Conservation (phyloP, 352 stramenopile species). For the Blastocystis sp. region DNA sequence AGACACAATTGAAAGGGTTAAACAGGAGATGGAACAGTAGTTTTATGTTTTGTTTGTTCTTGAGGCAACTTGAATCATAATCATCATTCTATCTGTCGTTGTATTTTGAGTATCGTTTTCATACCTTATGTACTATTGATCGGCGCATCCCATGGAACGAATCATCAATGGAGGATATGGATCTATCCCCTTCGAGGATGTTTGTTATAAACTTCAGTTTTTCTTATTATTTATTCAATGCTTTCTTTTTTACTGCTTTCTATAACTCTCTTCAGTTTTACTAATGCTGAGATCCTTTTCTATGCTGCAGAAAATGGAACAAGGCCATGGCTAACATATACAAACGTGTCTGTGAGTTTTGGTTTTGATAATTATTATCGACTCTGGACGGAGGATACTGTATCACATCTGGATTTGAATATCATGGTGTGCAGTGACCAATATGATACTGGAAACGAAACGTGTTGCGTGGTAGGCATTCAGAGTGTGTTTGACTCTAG, state of each 20-base stretch:
- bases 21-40: neutral
- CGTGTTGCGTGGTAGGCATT: neutral
- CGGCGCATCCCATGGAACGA: neutral
- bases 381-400: neutral
- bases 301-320: neutral
- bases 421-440: neutral
- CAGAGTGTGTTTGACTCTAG: neutral
- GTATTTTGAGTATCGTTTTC: too few species aligned
- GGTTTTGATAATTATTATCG: neutral
- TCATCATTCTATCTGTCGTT: too few species aligned
- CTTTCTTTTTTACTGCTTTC: neutral
- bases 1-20: constrained; percentile 15
- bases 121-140: neutral
- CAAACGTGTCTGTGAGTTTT: neutral
- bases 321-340: neutral
- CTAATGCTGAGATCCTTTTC: neutral
- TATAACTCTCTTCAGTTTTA: neutral
- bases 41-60: neutral
- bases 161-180: neutral
- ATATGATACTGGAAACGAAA: neutral
- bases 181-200: neutral
- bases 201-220: neutral
- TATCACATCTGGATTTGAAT: neutral
- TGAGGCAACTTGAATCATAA: too few species aligned
- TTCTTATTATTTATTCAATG: neutral